Base-by-base conservation (phyloP, 371 early-diverging fungal genomes). In the Mucor indicus region DNA sequence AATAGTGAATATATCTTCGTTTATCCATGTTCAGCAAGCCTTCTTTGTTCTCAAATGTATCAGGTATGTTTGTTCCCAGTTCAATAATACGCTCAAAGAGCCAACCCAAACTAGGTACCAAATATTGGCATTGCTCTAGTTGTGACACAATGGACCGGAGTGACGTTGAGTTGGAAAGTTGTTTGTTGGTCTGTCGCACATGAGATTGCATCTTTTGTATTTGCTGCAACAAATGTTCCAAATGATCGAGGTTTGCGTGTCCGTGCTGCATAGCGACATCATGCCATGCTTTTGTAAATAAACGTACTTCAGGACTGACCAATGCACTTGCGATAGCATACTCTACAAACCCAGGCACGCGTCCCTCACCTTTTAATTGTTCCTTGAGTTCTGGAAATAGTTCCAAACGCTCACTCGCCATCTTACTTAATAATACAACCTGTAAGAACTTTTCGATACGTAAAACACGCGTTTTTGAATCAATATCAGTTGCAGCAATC, bases 311-410 rank as follows among this genome's bases (percentile, higher is more conserved):
- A 9, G 91, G 90, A 36, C 89, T 87, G 42, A 91, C 75, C 19
- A 91, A 58, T 0, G 90, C 91, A 44, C 83, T 83, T 11, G 85
- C 79, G 10, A 91, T 68, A 1, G 90, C 85, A 24, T 83, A 69
- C 56, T 90, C 91, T 2, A 91, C 84, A 76, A 90, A 89, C 0
- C 87, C 86, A 7, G 90, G 91, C 13, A 87, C 79, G 13, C 75
- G 61, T 38, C 53, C 45, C n/a, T n/a, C n/a, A n/a, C n/a, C n/a
- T n/a, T n/a, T n/a, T n/a, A n/a, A n/a, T n/a, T n/a, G n/a, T n/a
- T n/a, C n/a, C n/a, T n/a, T n/a, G 22, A 72, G 31, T n/a, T 73
- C 74, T 7, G 62, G 58, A 21, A 63, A 73, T 8, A 69, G 27
- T 8, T 25, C 55, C 51, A 72, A 65, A 10, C 47, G 59, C 7